Conservation (phyloP, 192 early-diverging fungal species). For the Gigaspora rosea region DNA sequence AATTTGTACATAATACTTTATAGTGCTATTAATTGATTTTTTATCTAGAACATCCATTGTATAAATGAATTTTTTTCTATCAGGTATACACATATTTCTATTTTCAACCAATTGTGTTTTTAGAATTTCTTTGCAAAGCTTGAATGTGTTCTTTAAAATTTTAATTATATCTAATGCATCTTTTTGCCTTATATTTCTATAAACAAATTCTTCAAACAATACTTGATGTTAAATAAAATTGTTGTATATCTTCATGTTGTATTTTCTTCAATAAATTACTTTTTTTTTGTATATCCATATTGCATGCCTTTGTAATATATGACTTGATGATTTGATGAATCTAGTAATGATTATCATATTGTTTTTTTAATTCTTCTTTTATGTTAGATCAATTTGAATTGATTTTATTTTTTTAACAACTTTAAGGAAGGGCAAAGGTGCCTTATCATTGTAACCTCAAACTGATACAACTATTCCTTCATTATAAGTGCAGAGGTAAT, state of each 20-base stretch:
- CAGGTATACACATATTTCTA: slow-evolving; percentile 57
- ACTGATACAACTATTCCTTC: slow-evolving; percentile 75
- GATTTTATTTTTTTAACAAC: slow-evolving; percentile 68
- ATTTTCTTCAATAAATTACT: slow-evolving; percentile 69
- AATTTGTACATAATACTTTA: slow-evolving; percentile 83
- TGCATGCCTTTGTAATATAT: slow-evolving; percentile 73
- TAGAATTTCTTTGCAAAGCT: slow-evolving; percentile 59
- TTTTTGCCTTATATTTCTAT: slow-evolving; percentile 76
- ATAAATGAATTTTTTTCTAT: slow-evolving; percentile 51
- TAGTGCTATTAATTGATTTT: slow-evolving; percentile 84
- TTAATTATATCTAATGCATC: slow-evolving; percentile 66
- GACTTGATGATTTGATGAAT: slow-evolving; percentile 80
- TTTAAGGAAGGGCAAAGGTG: slow-evolving; percentile 67
- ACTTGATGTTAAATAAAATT: slow-evolving; percentile 72
- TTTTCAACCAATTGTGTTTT: slow-evolving; percentile 51
- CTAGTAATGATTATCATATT: slow-evolving; percentile 77
- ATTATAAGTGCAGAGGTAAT: slow-evolving; percentile 66
- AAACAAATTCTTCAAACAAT: slow-evolving; percentile 78
- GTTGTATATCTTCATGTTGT: slow-evolving; percentile 71
- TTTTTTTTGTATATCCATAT: slow-evolving; percentile 81
- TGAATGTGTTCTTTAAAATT: slow-evolving; percentile 61
- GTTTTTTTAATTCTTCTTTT: slow-evolving; percentile 73
- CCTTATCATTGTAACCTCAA: slow-evolving; percentile 89
- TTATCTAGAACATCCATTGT: slow-evolving; percentile 66
- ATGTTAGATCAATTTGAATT: slow-evolving; percentile 67